These are phyloP conservation scores for Agrocybe praecox DNA, from an alignment of 768 basidiomycete species.

Conservation along the genomic window DNA sequence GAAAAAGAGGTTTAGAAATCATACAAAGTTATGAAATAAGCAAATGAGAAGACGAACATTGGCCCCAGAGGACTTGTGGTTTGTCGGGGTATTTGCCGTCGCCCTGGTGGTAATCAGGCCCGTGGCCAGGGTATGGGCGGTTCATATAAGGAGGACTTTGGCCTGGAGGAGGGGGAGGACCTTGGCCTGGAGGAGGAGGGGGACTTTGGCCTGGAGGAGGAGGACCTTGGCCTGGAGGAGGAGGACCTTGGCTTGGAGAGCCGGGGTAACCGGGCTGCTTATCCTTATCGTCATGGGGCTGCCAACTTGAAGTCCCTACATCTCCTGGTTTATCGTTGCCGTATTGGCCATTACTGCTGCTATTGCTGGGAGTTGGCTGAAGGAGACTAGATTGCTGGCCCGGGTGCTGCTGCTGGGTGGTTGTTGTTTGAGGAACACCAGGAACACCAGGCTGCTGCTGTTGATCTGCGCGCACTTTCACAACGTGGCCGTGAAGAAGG, in stretches of 20 bases:
- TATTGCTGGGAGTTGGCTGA: not conserved
- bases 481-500: slow-evolving; percentile 7
- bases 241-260: not conserved
- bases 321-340: slow-evolving; percentile 4
- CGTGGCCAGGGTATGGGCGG: too few species aligned
- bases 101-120: not conserved
- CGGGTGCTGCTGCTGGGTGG: not conserved
- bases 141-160: too few species aligned
- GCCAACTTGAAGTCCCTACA: not conserved
- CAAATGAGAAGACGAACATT: slow-evolving; percentile 16
- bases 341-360: not conserved
- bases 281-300: not conserved
- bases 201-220: not conserved
- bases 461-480: not conserved
- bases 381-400: not conserved
- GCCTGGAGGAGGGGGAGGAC: too few species aligned
- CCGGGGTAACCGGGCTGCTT: slow-evolving; percentile 3
- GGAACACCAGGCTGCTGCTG: not conserved
- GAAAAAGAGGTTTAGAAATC: not conserved
- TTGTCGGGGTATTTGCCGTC: not conserved
- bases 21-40: not conserved
- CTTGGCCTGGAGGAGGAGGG: too few species aligned
- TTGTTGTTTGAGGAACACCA: not conserved
- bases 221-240: not conserved
- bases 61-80: slow-evolving; percentile 24